Conservation (phyloP, 805 yeast genomes). For the Blastobotrys muscicola region DNA sequence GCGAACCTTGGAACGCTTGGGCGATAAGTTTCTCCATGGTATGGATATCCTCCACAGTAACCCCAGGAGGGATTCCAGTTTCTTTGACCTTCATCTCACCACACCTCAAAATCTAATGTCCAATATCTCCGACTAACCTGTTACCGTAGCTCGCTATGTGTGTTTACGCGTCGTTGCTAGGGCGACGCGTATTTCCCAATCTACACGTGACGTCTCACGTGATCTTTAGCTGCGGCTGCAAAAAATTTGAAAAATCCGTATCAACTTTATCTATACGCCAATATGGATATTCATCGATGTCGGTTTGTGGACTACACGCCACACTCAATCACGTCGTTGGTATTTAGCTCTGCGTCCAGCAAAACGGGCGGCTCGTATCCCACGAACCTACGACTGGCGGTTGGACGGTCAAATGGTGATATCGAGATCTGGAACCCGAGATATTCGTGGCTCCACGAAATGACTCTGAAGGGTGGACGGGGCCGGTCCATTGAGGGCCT, state of each 20-base stretch:
- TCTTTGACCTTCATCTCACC: background rate
- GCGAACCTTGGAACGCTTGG: conserved; percentile 73
- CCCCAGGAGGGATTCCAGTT: conserved; percentile 10
- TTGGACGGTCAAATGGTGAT: conserved; percentile 90
- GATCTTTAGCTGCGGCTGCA: too few relatives aligned
- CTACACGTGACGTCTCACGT: too few relatives aligned
- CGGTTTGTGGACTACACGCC: conserved; percentile 86
- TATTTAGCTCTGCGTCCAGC: conserved; percentile 56
- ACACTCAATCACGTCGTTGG: conserved; percentile 69
- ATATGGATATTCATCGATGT: conserved; percentile 79
- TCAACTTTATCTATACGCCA: background rate
- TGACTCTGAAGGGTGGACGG: conserved; percentile 61
- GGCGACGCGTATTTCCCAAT: background rate
- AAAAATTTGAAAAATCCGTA: background rate
- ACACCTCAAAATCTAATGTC: too few relatives aligned
- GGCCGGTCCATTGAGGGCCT: conserved; percentile 85
- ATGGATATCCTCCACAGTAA: conserved; percentile 11
- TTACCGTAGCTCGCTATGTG: too few relatives aligned
- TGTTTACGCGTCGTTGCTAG: background rate
- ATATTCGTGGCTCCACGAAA: conserved; percentile 67
- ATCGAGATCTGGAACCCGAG: conserved; percentile 84
- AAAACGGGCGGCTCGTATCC: conserved; percentile 32
- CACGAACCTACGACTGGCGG: conserved; percentile 61
- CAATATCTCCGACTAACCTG: too few relatives aligned
- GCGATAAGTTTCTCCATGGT: conserved; percentile 26